These are phyloP conservation scores for Candida gorgasii DNA, from an alignment of 805 yeast genomes.

Conservation along the genomic window DNA sequence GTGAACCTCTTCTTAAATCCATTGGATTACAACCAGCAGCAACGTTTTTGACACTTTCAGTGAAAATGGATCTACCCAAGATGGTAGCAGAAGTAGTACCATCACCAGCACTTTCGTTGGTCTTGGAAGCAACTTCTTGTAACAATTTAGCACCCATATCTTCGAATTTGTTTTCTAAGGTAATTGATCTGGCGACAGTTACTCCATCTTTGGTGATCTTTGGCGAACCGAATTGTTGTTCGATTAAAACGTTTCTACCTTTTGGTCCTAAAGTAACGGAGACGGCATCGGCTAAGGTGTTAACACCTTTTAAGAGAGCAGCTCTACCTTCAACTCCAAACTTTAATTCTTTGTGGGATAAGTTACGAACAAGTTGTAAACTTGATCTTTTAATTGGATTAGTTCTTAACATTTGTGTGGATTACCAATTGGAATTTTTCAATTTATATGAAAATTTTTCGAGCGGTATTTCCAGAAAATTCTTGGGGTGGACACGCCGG, in stretches of 20 bases:
- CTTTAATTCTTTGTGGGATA: slow-evolving; percentile 87
- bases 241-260: slow-evolving; percentile 95
- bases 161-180: slow-evolving; percentile 86
- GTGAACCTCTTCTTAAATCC: slow-evolving; percentile 97
- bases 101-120: slow-evolving; percentile 97
- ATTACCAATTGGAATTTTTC: slow-evolving; percentile 3
- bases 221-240: slow-evolving; percentile 95
- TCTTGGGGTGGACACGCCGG: slow-evolving; percentile 3
- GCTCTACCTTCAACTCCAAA: slow-evolving; percentile 98
- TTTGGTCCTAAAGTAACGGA: slow-evolving; percentile 96
- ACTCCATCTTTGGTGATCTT: slow-evolving; percentile 99
- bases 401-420: slow-evolving; percentile 46
- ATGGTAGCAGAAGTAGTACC: slow-evolving; percentile 99
- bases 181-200: slow-evolving; percentile 87
- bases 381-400: slow-evolving; percentile 38
- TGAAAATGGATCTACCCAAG: slow-evolving; percentile 90
- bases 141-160: slow-evolving; percentile 93
- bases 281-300: slow-evolving; percentile 92
- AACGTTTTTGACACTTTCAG: slow-evolving; percentile 93
- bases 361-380: slow-evolving; percentile 46
- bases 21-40: slow-evolving; percentile 99
- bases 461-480: slow-evolving; percentile 15
- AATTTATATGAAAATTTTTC: slow-evolving; percentile 17
- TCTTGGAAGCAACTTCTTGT: slow-evolving; percentile 96
- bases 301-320: slow-evolving; percentile 89